Base-by-base conservation (phyloP, 257 asterid genomes). In the Echites panduratus region DNA sequence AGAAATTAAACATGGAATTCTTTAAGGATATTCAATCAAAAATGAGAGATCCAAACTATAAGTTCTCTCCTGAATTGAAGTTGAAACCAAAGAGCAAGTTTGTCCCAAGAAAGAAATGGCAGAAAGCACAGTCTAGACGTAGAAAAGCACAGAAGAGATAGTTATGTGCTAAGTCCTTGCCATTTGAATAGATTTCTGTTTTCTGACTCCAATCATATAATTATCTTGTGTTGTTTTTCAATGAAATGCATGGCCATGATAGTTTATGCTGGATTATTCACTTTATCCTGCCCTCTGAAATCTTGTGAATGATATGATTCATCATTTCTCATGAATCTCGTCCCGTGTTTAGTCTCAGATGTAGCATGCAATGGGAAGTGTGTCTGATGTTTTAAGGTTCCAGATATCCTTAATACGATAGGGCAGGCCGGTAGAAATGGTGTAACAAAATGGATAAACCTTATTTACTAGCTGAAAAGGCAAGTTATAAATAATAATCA, bases 21-120 rank as follows among this genome's bases (percentile, higher is more conserved):
- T 94, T 94, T 62, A 94, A 89, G 86, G 98, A 91, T 24, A 85
- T 94, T 64, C 98, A 94, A 77, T 90, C 97, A 44, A 87, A 85
- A 43, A 94, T 91, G 99, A 86, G 97, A 79, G 98, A 94, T 83
- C 97, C 97, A 4, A 88, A 86, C 80, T 94, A 85, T 76, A 86
- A 88, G 81, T 94, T 87, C 77, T 89, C 96, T 0, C 97, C 97
- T 13, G 97, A 87, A 86, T 14, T 89, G 70, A 94, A 91, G 86
- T 72, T 94, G 45, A 94, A 89, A 79, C 99, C 96, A 17, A 94
- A 89, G 85, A 89, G 88, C 84, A 88, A 84, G 88, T 75, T 88
- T 67, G 97, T 94, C 1, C 85, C 87, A 0, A 86, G 92, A 76
- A 89, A 86, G 87, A 91, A 87, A 78, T 94, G 89, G 86, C 95